Evolutionary conservation across 805 yeast species (phyloP), one percentile per base, ranked within the genome.

Genomic region (Dipodascus albidus): DNA sequence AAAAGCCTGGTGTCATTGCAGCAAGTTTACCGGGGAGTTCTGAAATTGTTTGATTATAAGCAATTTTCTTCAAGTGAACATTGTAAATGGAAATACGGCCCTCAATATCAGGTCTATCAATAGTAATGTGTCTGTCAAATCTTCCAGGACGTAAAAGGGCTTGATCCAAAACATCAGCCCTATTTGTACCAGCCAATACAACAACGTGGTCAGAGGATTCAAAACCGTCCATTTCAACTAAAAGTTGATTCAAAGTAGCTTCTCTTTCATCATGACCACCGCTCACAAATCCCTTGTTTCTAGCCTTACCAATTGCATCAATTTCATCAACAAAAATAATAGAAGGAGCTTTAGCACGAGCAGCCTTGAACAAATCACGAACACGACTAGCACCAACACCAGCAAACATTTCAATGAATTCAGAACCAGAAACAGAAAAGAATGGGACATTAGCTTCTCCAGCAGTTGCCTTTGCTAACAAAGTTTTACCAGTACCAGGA

Each of bases 381-480:
- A 89, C 97, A 68, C 97, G 78, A 2, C 91, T 83, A 2, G 96
- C 96, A 72, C 96, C 96, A 23, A 89, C 96, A 71, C 96, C 96
- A 20, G 87, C 95, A 74, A 87, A 89, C 96, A 89, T 89, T 68
- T 89, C 96, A n/a, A 88, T 95, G 60, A 89, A 89, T 67, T 89
- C 96, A 14, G 96, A 87, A 62, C 96, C 96, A 1, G 95, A 85
- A 3, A 89, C 96, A 21, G 93, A 83, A 59, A 81, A 81, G 67
- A 89, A 89, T 23, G 97, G 96, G 51, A 89, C 97, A 51, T 87
- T 93, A 1, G 96, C 96, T 67, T 89, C 96, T 61, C 97, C 96
- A 1, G 96, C 97, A 23, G 96, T 89, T 11, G 96, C 96, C 67
- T 86, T 88, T 22, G 96, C 96, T 54, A 89, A 71, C 58, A 89